phyloP scores from a whole-genome alignment of 1,139 yeast genomes.

The Blastobotrys illinoisensis region DNA sequence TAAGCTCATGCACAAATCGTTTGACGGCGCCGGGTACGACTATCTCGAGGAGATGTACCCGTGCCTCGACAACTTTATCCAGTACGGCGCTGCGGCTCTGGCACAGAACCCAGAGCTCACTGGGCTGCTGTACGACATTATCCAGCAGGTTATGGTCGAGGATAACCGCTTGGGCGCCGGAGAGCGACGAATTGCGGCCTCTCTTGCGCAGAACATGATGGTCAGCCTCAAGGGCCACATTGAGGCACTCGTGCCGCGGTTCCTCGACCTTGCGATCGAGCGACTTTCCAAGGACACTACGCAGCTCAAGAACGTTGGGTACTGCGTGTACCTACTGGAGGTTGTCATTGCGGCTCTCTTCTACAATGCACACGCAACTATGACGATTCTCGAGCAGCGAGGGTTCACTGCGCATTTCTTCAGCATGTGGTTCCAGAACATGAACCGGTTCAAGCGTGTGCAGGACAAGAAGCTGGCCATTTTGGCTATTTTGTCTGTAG shows the following conservation, averaged over 20 bases:
- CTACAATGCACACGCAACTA: constrained; percentile 52
- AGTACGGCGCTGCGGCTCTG: constrained; percentile 59
- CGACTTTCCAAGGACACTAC: constrained; percentile 23
- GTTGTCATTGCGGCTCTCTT: constrained; percentile 63
- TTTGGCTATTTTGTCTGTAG: constrained; percentile 55
- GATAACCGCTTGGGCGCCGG: constrained; percentile 42
- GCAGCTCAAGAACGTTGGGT: constrained; percentile 35
- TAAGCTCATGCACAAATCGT: constrained; percentile 47
- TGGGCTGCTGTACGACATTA: constrained; percentile 30
- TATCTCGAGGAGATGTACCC: constrained; percentile 76
- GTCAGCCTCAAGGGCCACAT: constrained; percentile 41
- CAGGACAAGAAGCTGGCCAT: constrained; percentile 74
- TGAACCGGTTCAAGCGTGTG: constrained; percentile 61
- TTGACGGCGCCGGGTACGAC: constrained; percentile 48
- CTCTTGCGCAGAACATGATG: constrained; percentile 51
- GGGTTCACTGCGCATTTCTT: constrained; percentile 50
- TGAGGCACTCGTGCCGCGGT: constrained; percentile 38
- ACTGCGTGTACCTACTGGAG: constrained; percentile 55
- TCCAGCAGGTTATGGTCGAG: constrained; percentile 32
- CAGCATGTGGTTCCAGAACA: constrained; percentile 58
- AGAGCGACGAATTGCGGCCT: constrained; percentile 49
- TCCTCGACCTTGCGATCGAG: constrained; percentile 35
- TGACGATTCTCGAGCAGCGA: constrained; percentile 47
- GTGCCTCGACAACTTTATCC: constrained; percentile 68
- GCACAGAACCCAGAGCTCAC: constrained; percentile 32